Evolutionary conservation across 371 early-diverging fungal genomes (phyloP), one percentile per base, ranked within the genome.

Genomic region (Vairimorpha necatrix): DNA sequence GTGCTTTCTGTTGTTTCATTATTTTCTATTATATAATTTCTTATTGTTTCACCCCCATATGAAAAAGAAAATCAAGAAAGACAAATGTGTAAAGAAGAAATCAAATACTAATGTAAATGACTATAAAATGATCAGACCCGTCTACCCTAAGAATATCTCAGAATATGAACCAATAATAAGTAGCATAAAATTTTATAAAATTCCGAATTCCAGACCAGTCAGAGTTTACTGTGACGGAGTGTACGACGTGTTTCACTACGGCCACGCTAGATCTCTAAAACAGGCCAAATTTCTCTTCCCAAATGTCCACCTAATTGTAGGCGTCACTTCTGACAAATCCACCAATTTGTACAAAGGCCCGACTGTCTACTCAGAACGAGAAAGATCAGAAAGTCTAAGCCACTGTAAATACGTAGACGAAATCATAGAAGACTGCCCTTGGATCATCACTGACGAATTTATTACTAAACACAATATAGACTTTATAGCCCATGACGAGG

Each of bases 401-500:
- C 95, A 95, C 79, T 95, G 95, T 84, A 89, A 89, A 85, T 94
- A 94, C 93, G 94, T 93, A 2, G 94, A 94, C 83, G 90, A 94
- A 82, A 92, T 95, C 58, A 84, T 95, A 56, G 87, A 87, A 53
- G 87, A 90, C 77, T 92, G 92, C 18, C 94, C 94, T 11, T 95
- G 95, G 95, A 81, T 89, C 34, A 87, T 94, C 50, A 89, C 88
- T 46, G 89, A 90, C 72, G 94, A 89, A 53, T 96, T 94, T 75
- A 76, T 96, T 9, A 90, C 91, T 78, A 67, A 88, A 78, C 91
- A 96, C 77, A 75, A 88, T 80, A 94, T 96, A 56, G 95, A 95
- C 82, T 94, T 90, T 84, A 94, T 96, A n/a, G 93, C 94, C 20
- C 96, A 96, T 82, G 96, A 96, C 84, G 94, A 92, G 72, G 89